A percentile compares a stretch with the other conserved stretches of the same genome.
Conservation (phyloP, 2,329 filamentous ascomycete species). For the Botrytis fabae region DNA sequence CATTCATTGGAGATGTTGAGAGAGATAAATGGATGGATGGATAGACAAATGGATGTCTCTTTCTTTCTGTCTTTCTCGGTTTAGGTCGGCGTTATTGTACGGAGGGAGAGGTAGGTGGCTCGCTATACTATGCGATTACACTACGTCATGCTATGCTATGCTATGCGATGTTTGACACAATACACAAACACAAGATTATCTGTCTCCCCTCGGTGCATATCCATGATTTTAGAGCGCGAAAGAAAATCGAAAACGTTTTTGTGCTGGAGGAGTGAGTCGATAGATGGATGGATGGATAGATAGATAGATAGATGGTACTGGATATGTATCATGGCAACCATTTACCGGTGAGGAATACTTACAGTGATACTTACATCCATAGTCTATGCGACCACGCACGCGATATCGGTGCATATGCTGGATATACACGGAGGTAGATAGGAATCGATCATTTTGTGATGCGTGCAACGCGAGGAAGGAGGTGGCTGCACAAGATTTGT, state of each 20-base stretch:
- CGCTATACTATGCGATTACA: no score
- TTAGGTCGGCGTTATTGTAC: not conserved
- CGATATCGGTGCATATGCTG: conserved; percentile 7
- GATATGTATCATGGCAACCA: not conserved
- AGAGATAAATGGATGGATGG: not conserved
- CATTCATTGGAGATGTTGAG: not conserved
- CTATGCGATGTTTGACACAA: not conserved
- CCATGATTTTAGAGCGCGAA: not conserved
- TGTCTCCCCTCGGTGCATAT: not conserved
- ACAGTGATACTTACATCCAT: not conserved
- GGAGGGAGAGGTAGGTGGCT: no score
- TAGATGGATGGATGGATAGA: not conserved
- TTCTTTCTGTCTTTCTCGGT: not conserved
- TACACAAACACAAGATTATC: not conserved
- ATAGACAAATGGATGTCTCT: not conserved
- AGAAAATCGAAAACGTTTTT: not conserved
- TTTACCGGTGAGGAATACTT: not conserved
- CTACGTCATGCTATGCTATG: no score
- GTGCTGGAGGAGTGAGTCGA: not conserved
- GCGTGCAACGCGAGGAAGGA: not conserved
- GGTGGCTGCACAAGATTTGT: conserved; percentile 8
- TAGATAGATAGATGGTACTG: not conserved
- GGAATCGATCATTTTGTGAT: not conserved
- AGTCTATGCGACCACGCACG: not conserved
- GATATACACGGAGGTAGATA: not conserved